Evolutionary conservation across 2,329 filamentous ascomycete genomes (phyloP), one percentile per base, ranked within the genome.

Genomic region (Cladophialophora psammophila): DNA sequence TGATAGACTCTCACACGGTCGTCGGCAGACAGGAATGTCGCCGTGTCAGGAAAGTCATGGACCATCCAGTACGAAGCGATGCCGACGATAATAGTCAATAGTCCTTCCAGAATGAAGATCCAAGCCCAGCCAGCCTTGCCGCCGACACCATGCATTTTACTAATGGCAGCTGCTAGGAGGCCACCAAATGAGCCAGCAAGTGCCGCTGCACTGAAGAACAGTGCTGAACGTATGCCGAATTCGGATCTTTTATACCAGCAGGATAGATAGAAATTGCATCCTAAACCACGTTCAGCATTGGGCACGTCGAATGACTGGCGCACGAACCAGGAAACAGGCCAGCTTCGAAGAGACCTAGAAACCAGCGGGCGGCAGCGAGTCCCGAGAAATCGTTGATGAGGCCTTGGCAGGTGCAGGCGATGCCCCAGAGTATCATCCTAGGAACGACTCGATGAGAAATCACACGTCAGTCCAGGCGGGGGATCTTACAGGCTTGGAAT

Each of bases 341-440:
- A 2, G 82, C 81, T 72, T 85, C 84, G 67, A 83, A 80, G n/a
- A 82, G 79, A 3, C 83, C 84, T 0, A 85, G 76, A 9, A 85
- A 69, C 57, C 84, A 84, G 0, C 83, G 79, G 5, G 83, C 76
- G 1, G 78, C 82, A 2, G 80, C 79, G 0, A 85, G 78, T 40
- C 78, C 76, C 8, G 78, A 78, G 59, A 78, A 83, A 65, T 77
- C 83, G 3, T 71, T 71, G 6, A 77, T 74, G 3, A 72, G 50
- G 32, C 70, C 70, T 57, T 48, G 34, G 20, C 71, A 75, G 10
- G 78, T 79, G 78, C 81, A 80, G 60, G 80, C 80, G 26, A 81
- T 73, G 2, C 80, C 81, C 76, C 79, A 81, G 20, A 85, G 83
- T 72, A 86, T 84, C 89, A 97, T 96, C 75, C 95, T 96, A 69